A percentile compares a stretch with the other conserved stretches of the same genome.
Evolutionary conservation across 768 basidiomycete genomes (phyloP).

Genomic region (Amanita rimosa): DNA sequence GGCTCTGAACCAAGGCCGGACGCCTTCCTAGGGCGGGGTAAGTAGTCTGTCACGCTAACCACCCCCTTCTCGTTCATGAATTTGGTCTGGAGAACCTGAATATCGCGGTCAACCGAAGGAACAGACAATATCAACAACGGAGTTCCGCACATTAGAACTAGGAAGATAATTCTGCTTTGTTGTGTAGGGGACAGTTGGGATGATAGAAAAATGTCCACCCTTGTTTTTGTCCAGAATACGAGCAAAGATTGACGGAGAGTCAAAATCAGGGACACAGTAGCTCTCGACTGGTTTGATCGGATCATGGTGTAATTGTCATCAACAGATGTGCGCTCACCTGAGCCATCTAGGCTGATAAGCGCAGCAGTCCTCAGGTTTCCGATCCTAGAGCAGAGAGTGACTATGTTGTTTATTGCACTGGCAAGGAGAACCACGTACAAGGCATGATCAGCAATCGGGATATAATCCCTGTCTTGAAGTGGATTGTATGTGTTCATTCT

Average conservation of each 20-base stretch:
- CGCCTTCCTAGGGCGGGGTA: conserved; percentile 51
- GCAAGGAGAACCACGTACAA: conserved; percentile 34
- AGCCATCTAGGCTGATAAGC: conserved; percentile 74
- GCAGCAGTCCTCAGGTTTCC: conserved; percentile 81
- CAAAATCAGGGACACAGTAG: conserved; percentile 89
- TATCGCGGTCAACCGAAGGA: conserved; percentile 1
- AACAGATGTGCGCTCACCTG: conserved; percentile 34
- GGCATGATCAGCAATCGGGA: conserved; percentile 71
- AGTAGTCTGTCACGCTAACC: conserved; percentile 74
- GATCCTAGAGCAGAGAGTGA: conserved; percentile 34
- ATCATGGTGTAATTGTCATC: neutral
- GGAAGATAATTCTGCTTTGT: conserved; percentile 81
- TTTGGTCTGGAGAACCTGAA: conserved; percentile 77
- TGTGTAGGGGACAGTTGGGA: conserved; percentile 54
- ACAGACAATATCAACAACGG: neutral
- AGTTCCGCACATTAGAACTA: conserved; percentile 55
- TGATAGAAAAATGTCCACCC: conserved; percentile 89
- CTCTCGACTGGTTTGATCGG: conserved; percentile 59
- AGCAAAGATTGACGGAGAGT: conserved; percentile 88
- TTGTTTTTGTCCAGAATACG: conserved; percentile 83
- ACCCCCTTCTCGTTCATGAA: conserved; percentile 88
- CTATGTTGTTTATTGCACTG: neutral
- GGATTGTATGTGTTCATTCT: conserved; percentile 49
- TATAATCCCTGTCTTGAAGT: conserved; percentile 48
- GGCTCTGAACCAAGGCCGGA: conserved; percentile 20